Conservation (phyloP, 2,329 filamentous ascomycete species). For the Talaromyces funiculosus region DNA sequence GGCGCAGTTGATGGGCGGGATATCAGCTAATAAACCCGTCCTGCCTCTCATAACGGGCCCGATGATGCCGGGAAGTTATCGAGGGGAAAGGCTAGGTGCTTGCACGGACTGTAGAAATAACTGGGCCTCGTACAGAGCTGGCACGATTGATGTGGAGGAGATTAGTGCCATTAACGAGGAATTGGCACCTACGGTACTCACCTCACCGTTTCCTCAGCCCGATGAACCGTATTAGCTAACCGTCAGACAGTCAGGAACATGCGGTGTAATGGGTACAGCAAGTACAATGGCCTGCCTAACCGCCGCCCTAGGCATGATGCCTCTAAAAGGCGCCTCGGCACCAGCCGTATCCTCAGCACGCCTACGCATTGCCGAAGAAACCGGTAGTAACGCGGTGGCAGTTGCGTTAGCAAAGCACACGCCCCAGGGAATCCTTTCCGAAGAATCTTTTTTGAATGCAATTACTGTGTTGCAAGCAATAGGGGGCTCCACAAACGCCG, state of each 20-base stretch:
- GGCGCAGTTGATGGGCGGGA: slow-evolving; percentile 69
- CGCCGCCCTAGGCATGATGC: slow-evolving; percentile 50
- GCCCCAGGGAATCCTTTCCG: slow-evolving; percentile 42
- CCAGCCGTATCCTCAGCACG: slow-evolving; percentile 50
- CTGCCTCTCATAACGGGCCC: slow-evolving; percentile 65
- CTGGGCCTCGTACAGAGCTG: slow-evolving; percentile 64
- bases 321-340: slow-evolving; percentile 48
- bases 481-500: slow-evolving; percentile 53
- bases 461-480: slow-evolving; percentile 51
- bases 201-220: too few relatives aligned
- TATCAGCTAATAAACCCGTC: slow-evolving; percentile 67
- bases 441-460: slow-evolving; percentile 49
- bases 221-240: neutral
- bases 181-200: slow-evolving; percentile 59
- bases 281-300: slow-evolving; percentile 54
- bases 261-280: slow-evolving; percentile 55
- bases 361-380: slow-evolving; percentile 51
- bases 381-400: slow-evolving; percentile 45
- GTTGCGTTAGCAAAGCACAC: slow-evolving; percentile 34
- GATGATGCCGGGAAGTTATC: slow-evolving; percentile 67
- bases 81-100: slow-evolving; percentile 60
- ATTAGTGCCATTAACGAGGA: slow-evolving; percentile 67
- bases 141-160: slow-evolving; percentile 64
- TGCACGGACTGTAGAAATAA: slow-evolving; percentile 71
- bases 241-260: slow-evolving; percentile 42